These are phyloP conservation scores for Rhodotorula sp. DNA, from an alignment of 1,284 basidiomycete genomes.

Conservation along the genomic window DNA sequence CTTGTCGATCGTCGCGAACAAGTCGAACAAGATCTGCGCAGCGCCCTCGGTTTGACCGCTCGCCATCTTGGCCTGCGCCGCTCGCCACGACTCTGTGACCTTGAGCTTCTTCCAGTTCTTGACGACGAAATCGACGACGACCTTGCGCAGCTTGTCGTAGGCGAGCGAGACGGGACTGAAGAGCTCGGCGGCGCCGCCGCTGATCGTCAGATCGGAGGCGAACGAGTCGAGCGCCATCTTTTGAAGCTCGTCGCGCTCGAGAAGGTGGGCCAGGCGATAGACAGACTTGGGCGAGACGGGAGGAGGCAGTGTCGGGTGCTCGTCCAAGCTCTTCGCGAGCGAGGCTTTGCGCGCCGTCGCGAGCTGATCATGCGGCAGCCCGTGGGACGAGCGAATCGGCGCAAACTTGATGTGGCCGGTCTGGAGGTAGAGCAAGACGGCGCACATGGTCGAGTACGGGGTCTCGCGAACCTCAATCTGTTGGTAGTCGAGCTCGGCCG, in stretches of 20 bases:
- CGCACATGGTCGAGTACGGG: neutral
- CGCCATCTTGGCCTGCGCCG: too few species aligned
- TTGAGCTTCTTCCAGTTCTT: neutral
- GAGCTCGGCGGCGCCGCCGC: neutral
- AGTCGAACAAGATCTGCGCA: too few species aligned
- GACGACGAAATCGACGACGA: neutral
- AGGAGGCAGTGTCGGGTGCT: neutral
- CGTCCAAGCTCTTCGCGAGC: too few species aligned
- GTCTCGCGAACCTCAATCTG: neutral
- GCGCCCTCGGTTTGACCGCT: too few species aligned
- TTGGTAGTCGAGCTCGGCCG: neutral
- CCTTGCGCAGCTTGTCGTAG: neutral
- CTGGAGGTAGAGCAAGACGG: neutral
- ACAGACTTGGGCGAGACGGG: conserved; percentile 11
- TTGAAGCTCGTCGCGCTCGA: neutral
- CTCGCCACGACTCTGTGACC: neutral
- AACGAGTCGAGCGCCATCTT: neutral
- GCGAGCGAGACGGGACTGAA: neutral
- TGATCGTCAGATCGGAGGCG: neutral
- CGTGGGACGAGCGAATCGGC: neutral
- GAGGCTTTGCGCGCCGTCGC: too few species aligned
- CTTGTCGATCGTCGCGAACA: too few species aligned
- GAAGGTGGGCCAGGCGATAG: conserved; percentile 16
- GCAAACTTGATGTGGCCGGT: neutral
- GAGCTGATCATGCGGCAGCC: neutral